Evolutionary conservation across 345 rosid genomes (phyloP).

Genomic region (Heritiera fomes): DNA sequence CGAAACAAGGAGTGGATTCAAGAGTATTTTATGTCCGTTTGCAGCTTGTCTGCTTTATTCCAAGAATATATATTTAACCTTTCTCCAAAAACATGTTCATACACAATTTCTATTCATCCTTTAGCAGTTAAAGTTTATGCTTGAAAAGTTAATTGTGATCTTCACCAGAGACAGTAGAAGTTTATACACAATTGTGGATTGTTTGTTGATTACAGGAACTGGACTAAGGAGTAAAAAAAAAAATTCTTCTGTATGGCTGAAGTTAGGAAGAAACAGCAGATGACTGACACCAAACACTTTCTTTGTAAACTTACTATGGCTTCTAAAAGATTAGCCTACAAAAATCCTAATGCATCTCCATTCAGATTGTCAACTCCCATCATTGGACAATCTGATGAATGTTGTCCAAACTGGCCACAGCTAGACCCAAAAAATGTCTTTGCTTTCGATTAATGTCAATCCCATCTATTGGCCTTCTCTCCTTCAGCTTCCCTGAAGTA

Average conservation of each 20-base stretch:
- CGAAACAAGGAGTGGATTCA: neutral
- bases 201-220: too few species aligned
- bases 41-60: too few species aligned
- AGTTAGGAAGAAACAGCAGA: too few species aligned
- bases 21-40: neutral
- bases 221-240: too few species aligned
- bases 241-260: too few species aligned
- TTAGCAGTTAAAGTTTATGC: neutral
- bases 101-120: neutral
- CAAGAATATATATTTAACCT: too few species aligned
- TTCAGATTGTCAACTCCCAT: conserved; percentile 39
- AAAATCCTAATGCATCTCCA: conserved; percentile 32
- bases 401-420: conserved; percentile 52
- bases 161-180: too few species aligned
- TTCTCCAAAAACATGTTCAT: too few species aligned
- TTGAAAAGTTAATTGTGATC: too few species aligned
- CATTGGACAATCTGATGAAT: conserved; percentile 46
- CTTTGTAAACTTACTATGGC: too few species aligned
- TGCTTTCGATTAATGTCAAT: conserved; percentile 39
- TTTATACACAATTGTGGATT: too few species aligned
- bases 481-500: conserved; percentile 46
- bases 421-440: conserved; percentile 47
- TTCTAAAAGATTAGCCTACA: conserved; percentile 18
- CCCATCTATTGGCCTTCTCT: conserved; percentile 46
- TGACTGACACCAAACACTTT: too few species aligned